A percentile compares a stretch with the other conserved stretches of the same genome.
Conservation (phyloP, 164 flowering plant genomes). For the Berberis thunbergii region DNA sequence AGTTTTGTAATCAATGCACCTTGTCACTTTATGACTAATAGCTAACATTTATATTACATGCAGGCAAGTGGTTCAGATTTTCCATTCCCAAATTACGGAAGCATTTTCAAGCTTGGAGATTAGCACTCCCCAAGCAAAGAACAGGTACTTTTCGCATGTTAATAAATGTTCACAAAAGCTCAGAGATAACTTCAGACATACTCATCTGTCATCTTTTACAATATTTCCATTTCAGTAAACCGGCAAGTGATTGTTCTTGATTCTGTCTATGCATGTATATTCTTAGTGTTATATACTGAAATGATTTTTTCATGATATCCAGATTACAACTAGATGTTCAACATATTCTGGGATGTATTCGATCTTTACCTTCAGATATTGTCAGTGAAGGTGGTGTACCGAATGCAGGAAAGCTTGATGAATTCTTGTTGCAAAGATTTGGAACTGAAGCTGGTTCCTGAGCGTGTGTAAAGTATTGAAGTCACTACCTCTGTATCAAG, state of each 20-base stretch:
- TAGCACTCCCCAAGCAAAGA: conserved; percentile 67
- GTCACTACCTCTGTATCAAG: conserved; percentile 6
- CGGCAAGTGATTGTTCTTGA: neutral
- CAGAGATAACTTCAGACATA: neutral
- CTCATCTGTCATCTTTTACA: neutral
- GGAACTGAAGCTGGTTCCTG: conserved; percentile 42
- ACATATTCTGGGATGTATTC: conserved; percentile 82
- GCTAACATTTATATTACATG: conserved; percentile 8
- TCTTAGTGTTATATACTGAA: neutral
- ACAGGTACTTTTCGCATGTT: conserved; percentile 35
- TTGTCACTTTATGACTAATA: too few relatives aligned
- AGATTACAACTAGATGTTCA: conserved; percentile 64
- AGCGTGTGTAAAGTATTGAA: conserved; percentile 18
- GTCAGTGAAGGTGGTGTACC: conserved; percentile 31
- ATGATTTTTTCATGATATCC: conserved; percentile 7
- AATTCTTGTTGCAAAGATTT: conserved; percentile 63
- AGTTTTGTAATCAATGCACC: too few relatives aligned
- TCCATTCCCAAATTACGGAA: conserved; percentile 84
- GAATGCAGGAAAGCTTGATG: conserved; percentile 83
- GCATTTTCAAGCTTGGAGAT: conserved; percentile 64
- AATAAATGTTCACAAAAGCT: neutral
- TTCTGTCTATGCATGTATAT: neutral
- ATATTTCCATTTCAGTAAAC: neutral
- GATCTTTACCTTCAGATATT: conserved; percentile 64
- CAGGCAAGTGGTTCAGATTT: conserved; percentile 89